Evolutionary conservation across 2,329 filamentous ascomycete genomes (phyloP), one percentile per base, ranked within the genome.

Genomic region (Geosmithia flava): DNA sequence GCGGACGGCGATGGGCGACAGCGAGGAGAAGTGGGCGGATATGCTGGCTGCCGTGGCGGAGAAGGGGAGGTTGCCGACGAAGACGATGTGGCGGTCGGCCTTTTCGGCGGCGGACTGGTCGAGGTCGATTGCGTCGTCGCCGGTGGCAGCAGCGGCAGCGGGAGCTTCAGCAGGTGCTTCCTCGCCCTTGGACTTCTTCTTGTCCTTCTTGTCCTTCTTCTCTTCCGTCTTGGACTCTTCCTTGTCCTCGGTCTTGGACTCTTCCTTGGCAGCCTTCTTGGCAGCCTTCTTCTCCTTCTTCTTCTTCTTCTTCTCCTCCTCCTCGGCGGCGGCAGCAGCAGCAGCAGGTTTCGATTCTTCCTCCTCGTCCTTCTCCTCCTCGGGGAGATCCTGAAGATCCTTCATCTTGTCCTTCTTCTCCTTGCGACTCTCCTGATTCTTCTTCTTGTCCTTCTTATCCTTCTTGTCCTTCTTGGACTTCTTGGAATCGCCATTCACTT

Each of bases 31-130:
- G 70, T 96, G 90, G 50, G 77, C 71, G 49, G 69, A 68, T 52
- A 97, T 76, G 42, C 80, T 73, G 46, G 77, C 77, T 47, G 75
- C 74, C 3, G 84, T 95, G 41, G 88, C 86, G 52, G 75, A 81
- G 76, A 80, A 96, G 46, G 91, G 91, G 6, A 97, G 83, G 68
- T 96, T 96, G 62, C 91, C 87, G 19, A 58, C 54, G 33, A 60
- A 61, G 55, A 59, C 56, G 51, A 64, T 67, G 57, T 58, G 54
- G 37, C 59, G 60, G 48, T 59, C 58, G 44, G 52, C 50, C 45
- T 62, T 58, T 44, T 52, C 30, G 48, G 44, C 48, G 30, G 53
- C 50, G 33, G 50, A 44, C 13, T 52, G 50, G 33, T 48, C 47
- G 15, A 50, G 52, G 23, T 55, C 47, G 20, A 51, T 49, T 49